These are phyloP conservation scores for Nitzschia putrida DNA, from an alignment of 108 stramenopile species.

Conservation along the genomic window DNA sequence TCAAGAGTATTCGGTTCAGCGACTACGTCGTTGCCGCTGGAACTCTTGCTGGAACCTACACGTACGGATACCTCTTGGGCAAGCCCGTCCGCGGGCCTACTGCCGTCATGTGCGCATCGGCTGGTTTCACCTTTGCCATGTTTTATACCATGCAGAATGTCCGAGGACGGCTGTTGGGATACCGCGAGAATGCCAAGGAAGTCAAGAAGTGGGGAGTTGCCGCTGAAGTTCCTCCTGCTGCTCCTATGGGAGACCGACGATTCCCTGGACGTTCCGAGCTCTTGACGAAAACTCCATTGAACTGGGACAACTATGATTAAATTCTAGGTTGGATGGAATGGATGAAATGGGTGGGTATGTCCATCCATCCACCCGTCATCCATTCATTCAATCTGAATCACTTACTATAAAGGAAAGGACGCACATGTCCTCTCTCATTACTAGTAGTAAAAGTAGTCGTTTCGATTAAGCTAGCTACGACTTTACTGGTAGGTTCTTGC, in stretches of 20 bases:
- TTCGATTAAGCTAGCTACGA: too few species aligned
- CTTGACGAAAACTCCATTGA: slow-evolving; percentile 23
- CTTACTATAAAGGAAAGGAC: too few species aligned
- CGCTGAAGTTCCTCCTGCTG: slow-evolving; percentile 12
- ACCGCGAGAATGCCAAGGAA: slow-evolving; percentile 73
- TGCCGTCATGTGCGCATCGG: slow-evolving; percentile 68
- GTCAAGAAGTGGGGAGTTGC: slow-evolving; percentile 61
- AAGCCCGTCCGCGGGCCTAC: slow-evolving; percentile 76
- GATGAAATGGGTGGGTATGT: too few species aligned
- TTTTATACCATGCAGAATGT: slow-evolving; percentile 72
- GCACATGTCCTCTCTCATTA: too few species aligned
- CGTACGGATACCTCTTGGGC: slow-evolving; percentile 78
- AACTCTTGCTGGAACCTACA: slow-evolving; percentile 65
- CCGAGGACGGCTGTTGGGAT: slow-evolving; percentile 70
- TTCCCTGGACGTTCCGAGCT: slow-evolving; percentile 33
- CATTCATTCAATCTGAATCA: too few species aligned
- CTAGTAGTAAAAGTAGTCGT: too few species aligned
- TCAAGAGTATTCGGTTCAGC: slow-evolving; percentile 60
- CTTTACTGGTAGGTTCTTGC: too few species aligned
- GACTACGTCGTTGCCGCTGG: slow-evolving; percentile 57
- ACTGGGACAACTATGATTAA: slow-evolving; percentile 52
- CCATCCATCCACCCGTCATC: too few species aligned
- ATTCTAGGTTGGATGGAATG: not conserved
- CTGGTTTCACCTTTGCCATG: slow-evolving; percentile 77
- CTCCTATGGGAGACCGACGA: slow-evolving; percentile 25